Base-by-base conservation (phyloP, 257 asterid species). In the Parsonsia alboflavescens region DNA sequence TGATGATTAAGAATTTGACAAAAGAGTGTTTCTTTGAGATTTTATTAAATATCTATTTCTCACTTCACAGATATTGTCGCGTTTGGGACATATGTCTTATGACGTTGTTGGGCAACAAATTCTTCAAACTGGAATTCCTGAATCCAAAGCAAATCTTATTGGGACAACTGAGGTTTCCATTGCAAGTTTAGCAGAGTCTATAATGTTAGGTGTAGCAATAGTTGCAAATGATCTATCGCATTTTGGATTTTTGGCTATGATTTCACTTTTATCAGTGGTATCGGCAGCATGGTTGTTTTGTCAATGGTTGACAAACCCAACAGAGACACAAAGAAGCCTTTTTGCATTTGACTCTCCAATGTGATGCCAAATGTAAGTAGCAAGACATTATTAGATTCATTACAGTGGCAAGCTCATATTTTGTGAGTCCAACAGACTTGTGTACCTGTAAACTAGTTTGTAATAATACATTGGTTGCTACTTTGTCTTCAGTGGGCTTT, bases 71-170 rank as follows among this genome's bases (percentile, higher is more conserved):
- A 88, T 90, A 49, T 73, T 92, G 70, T 94, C 99, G 49, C 88
- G 99, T 82, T 82, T 94, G 93, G 99, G 99, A 44, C 91, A 89
- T 76, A 92, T 92, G 96, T 92, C 97, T 15, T 94, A 94, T 86
- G 90, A 92, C 81, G 87, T 90, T 76, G 85, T 92, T 15, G 97
- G 97, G 80, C 88, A 93, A 70, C 99, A 94, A 79, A 92, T 94
- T 66, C 77, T 94, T 81, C 99, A 94, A 83, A 94, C 97, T 16
- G 97, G 96, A 76, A 92, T 94, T 66, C 99, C 97, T 76, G 89
- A 89, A 71, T 90, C 97, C 49, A 94, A 92, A 87, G 96, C 97
- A 68, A 94, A 92, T 82, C 97, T 94, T 79, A 92, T 94, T 45
- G 97, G 97, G 85, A 80, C 92, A 42, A 94, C 99, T 8, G 99